These are phyloP conservation scores for Venturia oleaginea DNA, from an alignment of 2,329 filamentous ascomycete species.

Conservation along the genomic window DNA sequence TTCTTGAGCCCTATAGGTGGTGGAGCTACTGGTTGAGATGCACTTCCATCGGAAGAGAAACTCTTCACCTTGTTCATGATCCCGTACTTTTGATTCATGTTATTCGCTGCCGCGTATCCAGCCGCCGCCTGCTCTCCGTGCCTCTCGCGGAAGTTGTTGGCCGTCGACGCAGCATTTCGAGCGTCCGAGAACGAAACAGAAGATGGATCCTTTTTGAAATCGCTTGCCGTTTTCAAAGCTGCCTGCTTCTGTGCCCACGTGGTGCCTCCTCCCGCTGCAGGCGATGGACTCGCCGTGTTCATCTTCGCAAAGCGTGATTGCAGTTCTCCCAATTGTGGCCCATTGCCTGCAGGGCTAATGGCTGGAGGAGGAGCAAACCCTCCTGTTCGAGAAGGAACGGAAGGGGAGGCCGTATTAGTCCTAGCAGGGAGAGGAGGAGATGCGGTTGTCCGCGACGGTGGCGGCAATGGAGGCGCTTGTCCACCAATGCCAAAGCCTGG, in stretches of 20 bases:
- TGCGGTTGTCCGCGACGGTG: slow-evolving; percentile 9
- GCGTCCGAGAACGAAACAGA: slow-evolving; percentile 53
- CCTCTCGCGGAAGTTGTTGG: slow-evolving; percentile 60
- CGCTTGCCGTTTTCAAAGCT: slow-evolving; percentile 51
- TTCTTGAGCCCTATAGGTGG: slow-evolving; percentile 19
- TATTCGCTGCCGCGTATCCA: slow-evolving; percentile 49
- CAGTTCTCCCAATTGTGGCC: slow-evolving; percentile 52
- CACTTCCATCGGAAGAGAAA: slow-evolving; percentile 28
- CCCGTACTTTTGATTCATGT: slow-evolving; percentile 54
- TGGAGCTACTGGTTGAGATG: slow-evolving; percentile 18
- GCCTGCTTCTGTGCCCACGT: slow-evolving; percentile 55
- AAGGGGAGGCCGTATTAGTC: slow-evolving; percentile 16
- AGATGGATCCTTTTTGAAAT: slow-evolving; percentile 52
- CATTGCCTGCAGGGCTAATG: slow-evolving; percentile 7
- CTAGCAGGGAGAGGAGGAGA: slow-evolving; percentile 23
- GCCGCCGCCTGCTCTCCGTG: slow-evolving; percentile 59
- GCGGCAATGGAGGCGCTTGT: slow-evolving; percentile 25
- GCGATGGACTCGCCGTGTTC: not conserved
- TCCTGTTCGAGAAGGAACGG: not conserved
- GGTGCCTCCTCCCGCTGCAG: slow-evolving; percentile 38
- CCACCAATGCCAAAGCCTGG: slow-evolving; percentile 65
- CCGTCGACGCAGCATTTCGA: slow-evolving; percentile 49
- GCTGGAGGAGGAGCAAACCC: not conserved
- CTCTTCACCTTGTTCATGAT: slow-evolving; percentile 32
- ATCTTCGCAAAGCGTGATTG: slow-evolving; percentile 50